Conservation (phyloP, 1,284 basidiomycete species). For the Sporisorium scitamineum region DNA sequence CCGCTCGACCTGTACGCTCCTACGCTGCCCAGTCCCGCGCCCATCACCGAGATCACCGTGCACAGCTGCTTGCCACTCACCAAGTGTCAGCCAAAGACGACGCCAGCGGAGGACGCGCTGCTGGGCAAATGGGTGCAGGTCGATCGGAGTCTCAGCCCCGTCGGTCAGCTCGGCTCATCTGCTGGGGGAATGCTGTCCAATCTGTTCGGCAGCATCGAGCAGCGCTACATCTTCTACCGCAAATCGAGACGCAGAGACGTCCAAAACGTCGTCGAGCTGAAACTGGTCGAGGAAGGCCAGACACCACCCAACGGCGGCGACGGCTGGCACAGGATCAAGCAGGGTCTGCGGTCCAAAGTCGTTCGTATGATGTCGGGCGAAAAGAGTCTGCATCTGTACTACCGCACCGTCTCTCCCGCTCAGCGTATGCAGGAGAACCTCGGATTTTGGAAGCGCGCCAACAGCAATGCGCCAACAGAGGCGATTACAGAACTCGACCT, state of each 20-base stretch:
- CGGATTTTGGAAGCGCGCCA: constrained; percentile 17
- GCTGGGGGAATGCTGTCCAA: constrained; percentile 24
- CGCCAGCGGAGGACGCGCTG: constrained; percentile 79
- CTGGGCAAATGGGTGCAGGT: constrained; percentile 90
- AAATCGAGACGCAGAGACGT: constrained; percentile 41
- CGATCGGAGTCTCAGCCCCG: constrained; percentile 79
- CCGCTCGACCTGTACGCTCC: constrained; percentile 61
- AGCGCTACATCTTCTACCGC: constrained; percentile 62
- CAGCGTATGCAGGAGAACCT: constrained; percentile 13
- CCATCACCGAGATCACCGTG: constrained; percentile 79
- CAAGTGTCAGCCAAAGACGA: constrained; percentile 78
- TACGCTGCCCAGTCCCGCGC: constrained; percentile 55
- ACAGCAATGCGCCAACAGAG: neutral
- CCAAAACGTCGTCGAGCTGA: constrained; percentile 53
- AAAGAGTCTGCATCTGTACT: constrained; percentile 52
- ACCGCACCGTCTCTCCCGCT: constrained; percentile 22
- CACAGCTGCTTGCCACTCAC: constrained; percentile 77
- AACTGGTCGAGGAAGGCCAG: constrained; percentile 43
- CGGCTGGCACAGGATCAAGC: constrained; percentile 57
- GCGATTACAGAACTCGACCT: constrained; percentile 63
- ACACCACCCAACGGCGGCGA: constrained; percentile 26
- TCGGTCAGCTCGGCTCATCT: constrained; percentile 67
- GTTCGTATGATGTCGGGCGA: constrained; percentile 31
- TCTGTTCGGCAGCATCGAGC: constrained; percentile 47
- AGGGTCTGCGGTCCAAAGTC: constrained; percentile 40